Base-by-base conservation (phyloP, 805 yeast species). In the Grigorovia jiainica region DNA sequence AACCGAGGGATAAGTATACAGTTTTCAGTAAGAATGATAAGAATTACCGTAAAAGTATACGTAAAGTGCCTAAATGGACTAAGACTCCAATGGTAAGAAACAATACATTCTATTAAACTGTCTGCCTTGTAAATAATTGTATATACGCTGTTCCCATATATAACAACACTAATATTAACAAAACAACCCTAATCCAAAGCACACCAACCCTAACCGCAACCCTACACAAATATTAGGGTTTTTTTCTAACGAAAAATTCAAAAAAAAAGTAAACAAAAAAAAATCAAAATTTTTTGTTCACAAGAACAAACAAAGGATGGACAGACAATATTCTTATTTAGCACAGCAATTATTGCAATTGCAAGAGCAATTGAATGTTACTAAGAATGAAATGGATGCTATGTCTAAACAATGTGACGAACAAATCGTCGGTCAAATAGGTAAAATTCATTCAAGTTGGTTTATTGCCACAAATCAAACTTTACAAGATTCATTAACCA, bases 1-100 rank as follows among this genome's bases (percentile, higher is more conserved):
- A 64, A 1, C 71, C 95, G 7, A 70, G 64, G 48, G 95, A 92
- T 65, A 90, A 90, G 64, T 92, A 92, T 65, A 79, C 95, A 36
- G 81, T 87, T 1, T 90, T 84, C 66, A 79, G 77, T 64, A 82
- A 75, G 62, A 78, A 78, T 53, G 73, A 79, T 11, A 77, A 72
- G 54, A 80, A 79, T 17, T 92, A 90, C 65, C 78, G 97, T 68
- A 90, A 87, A 66, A 79, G 89, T 49, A 78, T 85, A 20, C 97
- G 90, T 57, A 66, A 78, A 61, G 83, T 82, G 34, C 95, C 96
- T 17, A 85, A 87, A 59, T 87, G 95, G 95, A 87, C 97, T 42
- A 87, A 81, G 67, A 60, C 77, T 47, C 76, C 94, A 7, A 73
- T 80, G 62, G 79, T 96, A 68, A 78, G 74, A 44, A 82, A 84